Base-by-base conservation (phyloP, 345 rosid genomes). In the Garcia nutans region DNA sequence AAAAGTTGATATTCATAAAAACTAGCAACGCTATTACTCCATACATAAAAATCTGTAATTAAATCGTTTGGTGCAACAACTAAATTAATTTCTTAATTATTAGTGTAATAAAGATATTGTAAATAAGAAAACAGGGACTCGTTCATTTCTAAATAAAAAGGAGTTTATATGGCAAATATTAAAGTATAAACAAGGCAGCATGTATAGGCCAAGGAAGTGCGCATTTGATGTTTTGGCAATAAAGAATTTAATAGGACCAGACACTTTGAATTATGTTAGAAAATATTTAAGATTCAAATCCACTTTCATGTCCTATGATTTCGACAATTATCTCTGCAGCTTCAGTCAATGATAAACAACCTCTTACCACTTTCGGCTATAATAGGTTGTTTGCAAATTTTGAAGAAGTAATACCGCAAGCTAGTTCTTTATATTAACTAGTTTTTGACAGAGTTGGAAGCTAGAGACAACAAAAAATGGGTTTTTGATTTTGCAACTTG, bases 201-300 rank as follows among this genome's bases (percentile, higher is more conserved):
- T 66, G 69, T 86, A 85, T 55, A 88, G 97, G 88, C 72, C 92
- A 24, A 90, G 81, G 82, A 92, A 87, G 77, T 84, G 86, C 57
- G 91, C 96, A 19, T 91, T 92, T 74, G 97, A 92, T 88, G 88
- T 90, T 17, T 70, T 90, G 33, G 99, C 99, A 12, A 80, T 91
- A 94, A 97, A 80, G 64, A 97, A 90, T 84, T 81, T 95, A 89
- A 86, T n/a, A n/a, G n/a, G n/a, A n/a, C n/a, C n/a, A n/a, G n/a
- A n/a, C n/a, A n/a, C n/a, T n/a, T n/a, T n/a, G n/a, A n/a, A n/a
- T n/a, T n/a, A n/a, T n/a, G n/a, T n/a, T n/a, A n/a, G n/a, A n/a
- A n/a, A n/a, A n/a, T 93, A 92, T 74, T 78, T 92, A 81, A 88
- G 93, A 77, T 86, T 92, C 76, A 94, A 94, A 74, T 87, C 90